phyloP scores from a whole-genome alignment of 2,329 filamentous ascomycete genomes.

The Coniochaeta ligniaria region DNA sequence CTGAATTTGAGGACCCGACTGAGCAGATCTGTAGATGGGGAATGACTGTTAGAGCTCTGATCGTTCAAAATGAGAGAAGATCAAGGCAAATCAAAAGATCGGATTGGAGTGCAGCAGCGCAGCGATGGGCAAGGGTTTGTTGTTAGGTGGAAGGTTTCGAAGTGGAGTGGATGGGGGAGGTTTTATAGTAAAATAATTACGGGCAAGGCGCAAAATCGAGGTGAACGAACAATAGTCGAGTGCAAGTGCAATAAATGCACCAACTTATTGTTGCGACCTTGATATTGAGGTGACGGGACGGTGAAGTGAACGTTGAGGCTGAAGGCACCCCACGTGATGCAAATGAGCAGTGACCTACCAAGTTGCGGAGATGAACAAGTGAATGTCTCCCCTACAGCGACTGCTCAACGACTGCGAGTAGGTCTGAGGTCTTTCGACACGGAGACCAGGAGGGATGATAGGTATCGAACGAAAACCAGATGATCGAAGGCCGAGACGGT shows the following conservation, averaged over 20 bases:
- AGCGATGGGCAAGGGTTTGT: neutral
- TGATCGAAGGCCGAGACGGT: slow-evolving; percentile 1
- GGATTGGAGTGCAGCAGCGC: neutral
- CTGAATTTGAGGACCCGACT: neutral
- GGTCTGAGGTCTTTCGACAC: slow-evolving; percentile 24
- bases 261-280: neutral
- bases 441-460: slow-evolving; percentile 7
- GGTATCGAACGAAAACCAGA: neutral
- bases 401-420: slow-evolving; percentile 22
- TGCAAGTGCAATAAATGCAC: neutral
- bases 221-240: neutral
- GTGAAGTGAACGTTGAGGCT: neutral
- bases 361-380: slow-evolving; percentile 91
- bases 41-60: neutral
- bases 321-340: slow-evolving; percentile 1
- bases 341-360: slow-evolving; percentile 47
- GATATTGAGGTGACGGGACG: slow-evolving; percentile 3
- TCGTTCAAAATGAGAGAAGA: neutral
- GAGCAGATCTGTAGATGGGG: slow-evolving; percentile 18
- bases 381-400: slow-evolving; percentile 81
- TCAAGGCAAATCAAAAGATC: neutral
- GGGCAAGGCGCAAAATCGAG: neutral
- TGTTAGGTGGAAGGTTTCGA: neutral
- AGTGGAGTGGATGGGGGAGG: neutral
- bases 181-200: neutral